Base-by-base conservation (phyloP, 1,284 basidiomycete genomes). In the Irpex lacteus region DNA sequence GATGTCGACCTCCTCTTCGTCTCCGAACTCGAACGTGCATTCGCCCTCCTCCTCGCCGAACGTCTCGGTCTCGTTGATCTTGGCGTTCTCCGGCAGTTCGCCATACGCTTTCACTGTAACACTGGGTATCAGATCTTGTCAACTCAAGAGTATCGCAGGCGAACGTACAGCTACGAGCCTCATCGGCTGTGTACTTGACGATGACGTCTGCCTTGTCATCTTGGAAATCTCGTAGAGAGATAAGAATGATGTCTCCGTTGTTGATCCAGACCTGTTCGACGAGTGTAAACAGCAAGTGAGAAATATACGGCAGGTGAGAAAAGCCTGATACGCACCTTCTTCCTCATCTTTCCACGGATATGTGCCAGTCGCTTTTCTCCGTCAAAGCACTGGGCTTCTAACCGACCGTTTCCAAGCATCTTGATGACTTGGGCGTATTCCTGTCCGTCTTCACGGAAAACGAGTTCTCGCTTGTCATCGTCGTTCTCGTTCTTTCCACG, bases 401-500 rank as follows among this genome's bases (percentile, higher is more conserved):
- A 80, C 58, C 97, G 90, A 52, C 98, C 98, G 76, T 99, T 99
- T 62, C 98, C 98, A 61, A 99, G 86, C 98, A 99, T 99, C 83
- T 98, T 98, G 62, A 84, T 90, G 53, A 99, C 98, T 78, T 99
- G 98, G 19, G 96, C 98, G 77, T 99, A 99, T 78, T 99, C 96
- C 81, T 99, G 98, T 13, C 97, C 97, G 74, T 99, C 98, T 78
- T 99, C 97, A 74, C 95, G 94, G 86, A 99, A 98, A 59, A 98
- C 95, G 59, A 99, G 88, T 79, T 99, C 98, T 73, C 98, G 92
- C 85, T 98, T 99, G 82, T 98, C 95, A 70, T 93, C 92, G 68
- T 98, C 95, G 80, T 96, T 97, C 81, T 99, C 97, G 82, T 98
- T 98, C 89, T 99, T 99, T 87, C 97, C 97, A 82, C 97, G 88